Conservation (phyloP, 352 stramenopile species). For the Globisporangium irregulare region DNA sequence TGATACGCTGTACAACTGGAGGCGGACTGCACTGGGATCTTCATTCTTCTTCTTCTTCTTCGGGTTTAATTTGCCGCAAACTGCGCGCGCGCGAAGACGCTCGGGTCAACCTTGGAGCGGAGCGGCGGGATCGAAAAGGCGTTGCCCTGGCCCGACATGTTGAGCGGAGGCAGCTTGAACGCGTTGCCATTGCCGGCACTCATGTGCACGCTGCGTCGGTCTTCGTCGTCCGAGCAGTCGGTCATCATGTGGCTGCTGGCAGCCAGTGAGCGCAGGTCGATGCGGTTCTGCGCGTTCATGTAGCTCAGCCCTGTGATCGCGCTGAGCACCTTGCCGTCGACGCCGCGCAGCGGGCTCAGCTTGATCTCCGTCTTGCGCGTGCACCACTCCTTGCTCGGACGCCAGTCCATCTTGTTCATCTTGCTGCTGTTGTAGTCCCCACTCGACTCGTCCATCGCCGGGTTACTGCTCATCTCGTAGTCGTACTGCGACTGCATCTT, state of each 20-base stretch:
- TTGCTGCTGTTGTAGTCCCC: conserved; percentile 13
- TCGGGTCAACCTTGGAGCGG: conserved; percentile 76
- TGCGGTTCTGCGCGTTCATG: conserved; percentile 49
- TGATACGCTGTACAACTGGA: conserved; percentile 1
- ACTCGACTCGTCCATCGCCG: conserved; percentile 9
- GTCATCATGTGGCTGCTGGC: conserved; percentile 11
- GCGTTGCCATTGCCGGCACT: conserved; percentile 17
- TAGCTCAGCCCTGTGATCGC: conserved; percentile 47
- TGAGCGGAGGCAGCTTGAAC: conserved; percentile 61
- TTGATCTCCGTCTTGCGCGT: conserved; percentile 61
- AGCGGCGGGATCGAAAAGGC: conserved; percentile 69
- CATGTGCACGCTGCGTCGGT: conserved; percentile 23
- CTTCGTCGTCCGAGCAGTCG: conserved; percentile 27
- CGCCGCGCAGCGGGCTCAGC: conserved; percentile 51
- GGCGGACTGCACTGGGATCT: not conserved
- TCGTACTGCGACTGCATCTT: conserved; percentile 11
- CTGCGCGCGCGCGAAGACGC: conserved; percentile 49
- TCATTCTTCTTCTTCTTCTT: not conserved
- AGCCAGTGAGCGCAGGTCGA: conserved; percentile 18
- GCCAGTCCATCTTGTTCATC: conserved; percentile 25
- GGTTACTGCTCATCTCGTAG: conserved; percentile 15
- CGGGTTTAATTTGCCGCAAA: conserved; percentile 48
- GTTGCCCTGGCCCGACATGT: conserved; percentile 30
- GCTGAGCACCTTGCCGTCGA: conserved; percentile 43
- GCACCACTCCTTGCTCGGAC: conserved; percentile 46